Evolutionary conservation across 257 asterid genomes (phyloP).

Genomic region (Paulownia fortunei): DNA sequence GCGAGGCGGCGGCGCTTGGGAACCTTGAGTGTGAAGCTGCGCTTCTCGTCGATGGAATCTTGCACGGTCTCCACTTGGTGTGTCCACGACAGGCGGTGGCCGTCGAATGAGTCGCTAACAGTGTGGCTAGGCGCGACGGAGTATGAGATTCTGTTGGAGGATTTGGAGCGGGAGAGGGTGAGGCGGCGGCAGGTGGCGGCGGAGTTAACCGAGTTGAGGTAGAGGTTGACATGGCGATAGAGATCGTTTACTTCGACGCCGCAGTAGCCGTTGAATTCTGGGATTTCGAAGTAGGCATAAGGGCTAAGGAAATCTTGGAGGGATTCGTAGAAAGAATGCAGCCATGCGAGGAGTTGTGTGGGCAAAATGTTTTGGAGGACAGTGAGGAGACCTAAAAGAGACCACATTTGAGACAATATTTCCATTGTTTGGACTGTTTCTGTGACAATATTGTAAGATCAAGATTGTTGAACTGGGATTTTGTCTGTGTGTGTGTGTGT

Average conservation of each 20-base stretch:
- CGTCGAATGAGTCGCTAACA: constrained; percentile 44
- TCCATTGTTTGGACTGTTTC: constrained; percentile 42
- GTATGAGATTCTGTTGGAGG: constrained; percentile 50
- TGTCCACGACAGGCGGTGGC: constrained; percentile 57
- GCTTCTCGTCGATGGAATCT: constrained; percentile 55
- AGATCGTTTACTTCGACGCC: constrained; percentile 64
- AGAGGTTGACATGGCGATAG: constrained; percentile 58
- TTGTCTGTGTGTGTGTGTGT: not conserved
- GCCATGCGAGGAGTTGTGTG: constrained; percentile 46
- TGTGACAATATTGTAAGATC: too few relatives aligned
- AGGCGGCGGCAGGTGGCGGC: constrained; percentile 61
- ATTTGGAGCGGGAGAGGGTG: constrained; percentile 53
- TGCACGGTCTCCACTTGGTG: constrained; percentile 52
- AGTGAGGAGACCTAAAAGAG: constrained; percentile 53
- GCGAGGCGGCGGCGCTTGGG: constrained; percentile 47
- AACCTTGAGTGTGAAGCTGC: constrained; percentile 52
- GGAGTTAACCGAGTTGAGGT: constrained; percentile 52
- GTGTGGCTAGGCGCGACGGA: constrained; percentile 59
- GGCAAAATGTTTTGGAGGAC: constrained; percentile 62
- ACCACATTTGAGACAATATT: constrained; percentile 60
- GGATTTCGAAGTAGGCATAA: constrained; percentile 55
- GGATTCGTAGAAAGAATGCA: constrained; percentile 48
- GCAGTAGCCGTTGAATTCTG: constrained; percentile 59
- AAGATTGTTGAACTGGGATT: not conserved
- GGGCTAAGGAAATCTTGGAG: constrained; percentile 56